phyloP scores from a whole-genome alignment of 768 basidiomycete genomes.

The Pleurotus djamor region DNA sequence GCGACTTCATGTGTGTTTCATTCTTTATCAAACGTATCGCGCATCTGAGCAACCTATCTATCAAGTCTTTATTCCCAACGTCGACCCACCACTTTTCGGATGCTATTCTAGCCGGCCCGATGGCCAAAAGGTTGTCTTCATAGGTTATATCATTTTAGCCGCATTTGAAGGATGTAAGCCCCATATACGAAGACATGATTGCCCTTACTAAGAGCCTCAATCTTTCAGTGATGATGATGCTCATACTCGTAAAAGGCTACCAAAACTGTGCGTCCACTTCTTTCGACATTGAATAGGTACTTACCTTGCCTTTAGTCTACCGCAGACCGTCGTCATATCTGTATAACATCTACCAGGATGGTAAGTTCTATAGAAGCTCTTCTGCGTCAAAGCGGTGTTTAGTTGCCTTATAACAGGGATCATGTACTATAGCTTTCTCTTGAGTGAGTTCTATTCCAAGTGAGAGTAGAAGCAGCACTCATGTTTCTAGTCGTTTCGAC shows the following conservation, averaged over 20 bases:
- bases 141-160: neutral
- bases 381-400: neutral
- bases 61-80: neutral
- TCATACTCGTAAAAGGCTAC: neutral
- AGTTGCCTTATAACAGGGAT: neutral
- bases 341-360: constrained; percentile 2
- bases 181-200: neutral
- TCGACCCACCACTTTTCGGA: neutral
- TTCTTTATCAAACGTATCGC: neutral
- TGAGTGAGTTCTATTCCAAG: neutral
- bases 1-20: neutral
- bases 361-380: neutral
- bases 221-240: neutral
- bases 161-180: neutral
- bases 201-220: neutral
- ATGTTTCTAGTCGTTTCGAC: neutral
- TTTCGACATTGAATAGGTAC: no score
- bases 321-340: neutral
- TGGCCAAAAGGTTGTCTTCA: neutral
- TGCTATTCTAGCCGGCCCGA: neutral
- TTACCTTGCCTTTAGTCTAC: neutral
- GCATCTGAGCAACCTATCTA: neutral
- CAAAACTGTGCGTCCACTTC: neutral
- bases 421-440: neutral
- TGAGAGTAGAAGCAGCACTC: neutral